These are phyloP conservation scores for Auriculariales sp. DNA, from an alignment of 768 basidiomycete species.

Conservation along the genomic window DNA sequence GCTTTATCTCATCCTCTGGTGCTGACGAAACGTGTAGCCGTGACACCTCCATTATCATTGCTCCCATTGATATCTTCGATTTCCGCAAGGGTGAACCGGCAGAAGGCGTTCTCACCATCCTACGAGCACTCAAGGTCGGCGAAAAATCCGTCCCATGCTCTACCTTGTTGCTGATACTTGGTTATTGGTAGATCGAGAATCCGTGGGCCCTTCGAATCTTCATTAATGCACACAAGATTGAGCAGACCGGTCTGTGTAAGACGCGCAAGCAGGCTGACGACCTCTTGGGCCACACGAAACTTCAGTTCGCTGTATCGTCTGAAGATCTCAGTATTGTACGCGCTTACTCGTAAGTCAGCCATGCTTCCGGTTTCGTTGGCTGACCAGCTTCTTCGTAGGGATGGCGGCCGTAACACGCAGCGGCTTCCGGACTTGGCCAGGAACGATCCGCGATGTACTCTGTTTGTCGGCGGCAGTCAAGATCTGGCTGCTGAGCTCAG, in stretches of 20 bases:
- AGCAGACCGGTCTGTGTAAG: constrained; percentile 49
- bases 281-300: constrained; percentile 18
- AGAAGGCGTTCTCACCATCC: constrained; percentile 48
- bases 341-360: constrained; percentile 24
- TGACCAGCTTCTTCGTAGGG: constrained; percentile 23
- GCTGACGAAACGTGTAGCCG: constrained; percentile 22
- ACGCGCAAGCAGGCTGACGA: constrained; percentile 52
- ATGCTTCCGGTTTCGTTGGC: background rate
- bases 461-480: constrained; percentile 18
- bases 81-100: constrained; percentile 61
- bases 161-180: no score
- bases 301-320: constrained; percentile 26
- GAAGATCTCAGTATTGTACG: constrained; percentile 47
- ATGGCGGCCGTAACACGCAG: constrained; percentile 50
- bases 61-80: constrained; percentile 68
- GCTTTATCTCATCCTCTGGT: background rate
- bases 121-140: constrained; percentile 68
- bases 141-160: background rate
- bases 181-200: constrained; percentile 1
- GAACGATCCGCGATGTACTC: constrained; percentile 16
- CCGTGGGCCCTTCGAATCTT: constrained; percentile 59
- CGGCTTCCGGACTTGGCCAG: constrained; percentile 17
- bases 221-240: constrained; percentile 62
- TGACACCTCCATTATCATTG: constrained; percentile 42
- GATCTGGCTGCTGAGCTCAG: no score